Conservation (phyloP, 2,329 filamentous ascomycete genomes). For the Zarea fungicola region DNA sequence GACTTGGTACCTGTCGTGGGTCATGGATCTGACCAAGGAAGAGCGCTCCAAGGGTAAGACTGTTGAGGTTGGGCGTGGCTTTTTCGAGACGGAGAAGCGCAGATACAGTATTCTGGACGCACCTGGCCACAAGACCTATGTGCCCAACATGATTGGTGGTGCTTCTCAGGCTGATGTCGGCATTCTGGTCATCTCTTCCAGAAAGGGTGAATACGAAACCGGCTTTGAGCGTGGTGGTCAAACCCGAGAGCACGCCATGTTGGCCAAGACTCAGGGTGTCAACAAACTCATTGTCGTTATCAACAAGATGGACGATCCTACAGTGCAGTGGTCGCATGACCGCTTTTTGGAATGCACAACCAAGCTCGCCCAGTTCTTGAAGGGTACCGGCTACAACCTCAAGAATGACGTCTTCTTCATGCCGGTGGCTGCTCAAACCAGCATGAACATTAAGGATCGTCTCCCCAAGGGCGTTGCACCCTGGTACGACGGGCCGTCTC, state of each 20-base stretch:
- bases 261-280: slow-evolving; percentile 97
- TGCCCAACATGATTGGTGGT: slow-evolving; percentile 96
- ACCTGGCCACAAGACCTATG: slow-evolving; percentile 95
- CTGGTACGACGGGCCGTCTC: slow-evolving; percentile 85
- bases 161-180: slow-evolving; percentile 91
- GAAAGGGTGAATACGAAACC: slow-evolving; percentile 98
- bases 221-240: slow-evolving; percentile 96
- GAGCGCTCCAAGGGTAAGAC: slow-evolving; percentile 96
- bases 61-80: slow-evolving; percentile 91
- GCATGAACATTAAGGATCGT: slow-evolving; percentile 81
- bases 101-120: slow-evolving; percentile 96
- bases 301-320: slow-evolving; percentile 99
- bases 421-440: slow-evolving; percentile 88
- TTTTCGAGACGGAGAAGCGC: slow-evolving; percentile 95
- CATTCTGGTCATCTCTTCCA: slow-evolving; percentile 89
- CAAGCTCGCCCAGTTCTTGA: slow-evolving; percentile 83
- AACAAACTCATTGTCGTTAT: slow-evolving; percentile 93
- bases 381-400: slow-evolving; percentile 87
- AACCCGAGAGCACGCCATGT: slow-evolving; percentile 93
- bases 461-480: slow-evolving; percentile 69
- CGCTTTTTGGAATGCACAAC: slow-evolving; percentile 89
- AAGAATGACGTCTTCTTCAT: slow-evolving; percentile 94
- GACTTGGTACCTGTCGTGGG: slow-evolving; percentile 99
- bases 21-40: slow-evolving; percentile 93
- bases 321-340: slow-evolving; percentile 91